A percentile compares a stretch with the other conserved stretches of the same genome.
Evolutionary conservation across 140 eudicot genomes (phyloP).

Genomic region (Stevia rebaudiana): DNA sequence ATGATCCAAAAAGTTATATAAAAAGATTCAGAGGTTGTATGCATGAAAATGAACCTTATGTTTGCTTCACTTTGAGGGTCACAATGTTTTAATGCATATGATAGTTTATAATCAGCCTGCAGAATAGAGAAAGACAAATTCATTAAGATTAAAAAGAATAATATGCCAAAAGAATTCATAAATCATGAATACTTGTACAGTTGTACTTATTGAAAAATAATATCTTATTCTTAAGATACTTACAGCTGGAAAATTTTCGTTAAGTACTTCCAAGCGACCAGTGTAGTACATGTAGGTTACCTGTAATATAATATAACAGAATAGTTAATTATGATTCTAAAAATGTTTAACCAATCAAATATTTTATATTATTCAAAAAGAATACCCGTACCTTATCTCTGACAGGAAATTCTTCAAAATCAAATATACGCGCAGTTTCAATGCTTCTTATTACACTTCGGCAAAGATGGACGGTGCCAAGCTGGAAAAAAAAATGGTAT

Average conservation of each 20-base stretch:
- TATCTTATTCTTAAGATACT: slow-evolving; percentile 11
- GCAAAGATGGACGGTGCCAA: slow-evolving; percentile 93
- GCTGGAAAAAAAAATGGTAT: slow-evolving; percentile 35
- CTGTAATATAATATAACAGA: slow-evolving; percentile 21
- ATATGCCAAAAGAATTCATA: not conserved
- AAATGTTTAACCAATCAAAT: slow-evolving; percentile 5
- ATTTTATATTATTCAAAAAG: not conserved
- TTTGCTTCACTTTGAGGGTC: slow-evolving; percentile 65
- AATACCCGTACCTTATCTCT: slow-evolving; percentile 61
- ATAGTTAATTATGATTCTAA: not conserved
- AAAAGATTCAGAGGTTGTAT: not conserved
- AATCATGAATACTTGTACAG: not conserved
- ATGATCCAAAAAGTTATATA: not conserved
- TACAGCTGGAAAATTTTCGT: slow-evolving; percentile 93
- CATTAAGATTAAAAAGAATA: not conserved
- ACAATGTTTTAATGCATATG: slow-evolving; percentile 77
- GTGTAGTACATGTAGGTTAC: slow-evolving; percentile 99
- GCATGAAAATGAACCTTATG: slow-evolving; percentile 48
- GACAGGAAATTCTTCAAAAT: slow-evolving; percentile 94
- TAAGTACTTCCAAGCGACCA: slow-evolving; percentile 95
- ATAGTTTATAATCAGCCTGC: slow-evolving; percentile 87
- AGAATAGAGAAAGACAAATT: slow-evolving; percentile 8
- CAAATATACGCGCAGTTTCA: slow-evolving; percentile 96
- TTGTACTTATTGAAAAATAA: not conserved
- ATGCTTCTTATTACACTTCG: slow-evolving; percentile 98